Evolutionary conservation across 768 basidiomycete genomes (phyloP), one percentile per base, ranked within the genome.

Genomic region (Psilocybe cyanescens): DNA sequence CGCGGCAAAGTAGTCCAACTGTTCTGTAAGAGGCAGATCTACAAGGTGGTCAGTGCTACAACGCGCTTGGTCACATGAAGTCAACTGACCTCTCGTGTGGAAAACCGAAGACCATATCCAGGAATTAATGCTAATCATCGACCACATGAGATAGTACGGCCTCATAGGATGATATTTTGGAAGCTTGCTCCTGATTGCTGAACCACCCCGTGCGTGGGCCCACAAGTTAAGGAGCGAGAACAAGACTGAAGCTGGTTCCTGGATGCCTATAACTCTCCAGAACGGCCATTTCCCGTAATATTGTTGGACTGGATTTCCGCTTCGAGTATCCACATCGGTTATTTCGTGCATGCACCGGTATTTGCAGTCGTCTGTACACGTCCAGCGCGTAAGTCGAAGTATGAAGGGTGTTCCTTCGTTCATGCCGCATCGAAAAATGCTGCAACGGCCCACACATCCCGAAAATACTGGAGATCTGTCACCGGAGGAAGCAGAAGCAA

Each of bases 221-320:
- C 81, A 86, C 45, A 97, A 78, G 73, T 99, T 99, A 60, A 88
- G 76, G n/a, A 97, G 68, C 12, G 93, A 95, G 78, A 98, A 97
- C 37, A 85, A 74, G 60, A 97, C 95, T 2, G 93, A 92, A 7
- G 95, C 90, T 5, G 97, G 96, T 75, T 99, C 97, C 70, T 99
- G 97, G 74, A 94, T 90, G 31, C 95, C 94, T n/a, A 80, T 76
- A 19, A 91, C 78, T 31, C 96, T 83, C 85, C 88, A 91, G 73
- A 99, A 99, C 0, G 96, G 94, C 97, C 97, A 99, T 78, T 99
- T 99, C 14, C 97, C 97, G 68, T 94, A 86, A 73, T 92, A 96
- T 67, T 97, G 95, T 47, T 91, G 84, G 1, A 92, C 75, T 2
- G 59, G 65, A 44, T 68, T 66, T 0, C 84, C 83, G 4, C 60